phyloP scores from a whole-genome alignment of 768 basidiomycete genomes.

The Russula sp. region DNA sequence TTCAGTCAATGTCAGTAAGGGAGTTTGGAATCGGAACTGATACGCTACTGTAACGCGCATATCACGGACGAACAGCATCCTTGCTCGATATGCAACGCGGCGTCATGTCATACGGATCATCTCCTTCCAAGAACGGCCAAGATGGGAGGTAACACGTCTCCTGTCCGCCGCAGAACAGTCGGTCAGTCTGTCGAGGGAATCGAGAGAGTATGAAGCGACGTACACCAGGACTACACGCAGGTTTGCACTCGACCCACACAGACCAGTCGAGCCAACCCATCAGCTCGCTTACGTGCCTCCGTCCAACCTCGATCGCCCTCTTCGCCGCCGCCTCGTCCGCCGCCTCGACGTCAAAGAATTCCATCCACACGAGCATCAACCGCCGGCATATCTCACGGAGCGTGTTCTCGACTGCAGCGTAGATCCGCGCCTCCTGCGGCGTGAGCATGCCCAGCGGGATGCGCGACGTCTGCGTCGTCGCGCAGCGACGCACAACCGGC shows the following conservation, averaged over 20 bases:
- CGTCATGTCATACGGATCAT: slow-evolving; percentile 17
- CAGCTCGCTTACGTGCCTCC: slow-evolving; percentile 10
- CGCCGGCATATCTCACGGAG: slow-evolving; percentile 24
- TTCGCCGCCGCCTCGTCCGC: not conserved
- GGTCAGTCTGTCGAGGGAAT: not conserved
- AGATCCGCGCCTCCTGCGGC: slow-evolving; percentile 18
- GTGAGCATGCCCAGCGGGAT: slow-evolving; percentile 17
- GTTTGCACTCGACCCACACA: slow-evolving; percentile 21
- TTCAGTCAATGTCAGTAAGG: too few relatives aligned
- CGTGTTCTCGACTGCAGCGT: slow-evolving; percentile 18
- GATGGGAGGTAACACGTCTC: slow-evolving; percentile 21
- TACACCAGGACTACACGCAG: slow-evolving; percentile 19
- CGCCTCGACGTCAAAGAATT: slow-evolving; percentile 24
- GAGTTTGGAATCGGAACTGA: too few relatives aligned
- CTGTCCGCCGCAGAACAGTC: not conserved
- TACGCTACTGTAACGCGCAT: too few relatives aligned
- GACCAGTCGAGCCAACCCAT: slow-evolving; percentile 27
- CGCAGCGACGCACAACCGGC: slow-evolving; percentile 18
- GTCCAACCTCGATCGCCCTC: not conserved
- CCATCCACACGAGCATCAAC: slow-evolving; percentile 18
- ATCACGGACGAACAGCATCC: not conserved
- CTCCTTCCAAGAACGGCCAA: slow-evolving; percentile 20
- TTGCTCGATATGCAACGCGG: slow-evolving; percentile 14
- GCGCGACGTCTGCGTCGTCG: slow-evolving; percentile 18
- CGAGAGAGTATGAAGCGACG: not conserved